These are phyloP conservation scores for Aethionema arabicum DNA, from an alignment of 345 rosid genomes.

Conservation along the genomic window DNA sequence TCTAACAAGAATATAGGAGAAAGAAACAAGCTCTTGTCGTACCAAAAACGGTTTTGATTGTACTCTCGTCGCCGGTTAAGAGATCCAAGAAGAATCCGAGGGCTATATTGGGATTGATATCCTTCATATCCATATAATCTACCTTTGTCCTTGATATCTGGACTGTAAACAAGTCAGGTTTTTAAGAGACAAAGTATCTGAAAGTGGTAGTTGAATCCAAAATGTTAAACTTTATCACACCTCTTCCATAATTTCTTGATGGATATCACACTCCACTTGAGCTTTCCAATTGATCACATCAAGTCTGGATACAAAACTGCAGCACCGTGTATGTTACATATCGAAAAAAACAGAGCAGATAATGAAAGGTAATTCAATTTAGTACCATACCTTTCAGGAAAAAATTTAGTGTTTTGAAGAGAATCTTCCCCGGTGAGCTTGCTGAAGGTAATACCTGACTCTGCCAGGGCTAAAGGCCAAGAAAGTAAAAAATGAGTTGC, in stretches of 20 bases:
- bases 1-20: background rate
- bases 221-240: constrained; percentile 42
- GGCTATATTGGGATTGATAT: constrained; percentile 46
- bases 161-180: constrained; percentile 89
- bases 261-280: constrained; percentile 59
- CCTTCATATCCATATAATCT: constrained; percentile 80
- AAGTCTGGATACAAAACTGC: constrained; percentile 64
- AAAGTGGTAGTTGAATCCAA: constrained; percentile 9
- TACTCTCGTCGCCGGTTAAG: constrained; percentile 69
- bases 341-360: background rate
- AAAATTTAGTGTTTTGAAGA: constrained; percentile 36
- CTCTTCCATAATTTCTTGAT: constrained; percentile 54
- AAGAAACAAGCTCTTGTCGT: constrained; percentile 17
- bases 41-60: constrained; percentile 85
- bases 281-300: constrained; percentile 87
- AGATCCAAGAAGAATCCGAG: constrained; percentile 73
- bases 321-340: constrained; percentile 19
- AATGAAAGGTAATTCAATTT: background rate
- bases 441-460: constrained; percentile 75
- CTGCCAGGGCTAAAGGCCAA: constrained; percentile 64
- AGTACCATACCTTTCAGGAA: constrained; percentile 59
- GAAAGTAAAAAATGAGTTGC: constrained; percentile 18
- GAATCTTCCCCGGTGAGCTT: constrained; percentile 42
- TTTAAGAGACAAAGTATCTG: constrained; percentile 44
- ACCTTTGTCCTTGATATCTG: constrained; percentile 86